Base-by-base conservation (phyloP, 805 yeast genomes). In the Isabelozyma heimii region DNA sequence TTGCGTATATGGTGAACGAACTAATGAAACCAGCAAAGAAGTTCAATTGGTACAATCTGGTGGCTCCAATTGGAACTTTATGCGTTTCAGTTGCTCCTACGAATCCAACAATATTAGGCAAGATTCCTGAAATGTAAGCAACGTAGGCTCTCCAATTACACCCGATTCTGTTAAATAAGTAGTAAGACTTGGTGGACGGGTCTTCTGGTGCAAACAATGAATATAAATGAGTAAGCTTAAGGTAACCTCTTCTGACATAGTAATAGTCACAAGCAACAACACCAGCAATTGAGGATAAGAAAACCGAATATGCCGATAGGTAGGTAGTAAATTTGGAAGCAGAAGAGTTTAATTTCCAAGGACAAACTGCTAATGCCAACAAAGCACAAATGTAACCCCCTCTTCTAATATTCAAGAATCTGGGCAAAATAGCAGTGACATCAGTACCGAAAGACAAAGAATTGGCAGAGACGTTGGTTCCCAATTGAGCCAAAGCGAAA, bases 91-190 rank as follows among this genome's bases (percentile, higher is more conserved):
- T 83, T 8, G 91, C 90, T 53, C 96, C 90, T 5, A 85, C 92
- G 58, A 90, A 90, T 1, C 97, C 97, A 15, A 87, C 87, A 60
- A 90, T 84, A 59, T 89, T 90, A 43, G 96, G 94, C 35, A 83
- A 71, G 50, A 91, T 84, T 47, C 96, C 96, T 55, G 84, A 76
- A 54, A 90, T 64, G 63, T 90, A 90, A 1, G 96, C 94, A 28
- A 76, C 81, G 55, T 81, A 83, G 2, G 92, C 97, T 64, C 96
- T 77, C 94, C 95, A 88, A 63, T 89, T 89, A 66, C 81, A 57
- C 37, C 97, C 97, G 43, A 72, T 67, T 30, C 59, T 67, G 58
- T 79, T 77, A 69, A 80, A 89, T 69, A 77, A 78, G 70, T 90
- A 91, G 48, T 70, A 66, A 5, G 76, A 69, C 15, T 49, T 51